A percentile compares a stretch with the other conserved stretches of the same genome.
phyloP scores from a whole-genome alignment of 257 asterid genomes.

The Ligustrum vulgare region DNA sequence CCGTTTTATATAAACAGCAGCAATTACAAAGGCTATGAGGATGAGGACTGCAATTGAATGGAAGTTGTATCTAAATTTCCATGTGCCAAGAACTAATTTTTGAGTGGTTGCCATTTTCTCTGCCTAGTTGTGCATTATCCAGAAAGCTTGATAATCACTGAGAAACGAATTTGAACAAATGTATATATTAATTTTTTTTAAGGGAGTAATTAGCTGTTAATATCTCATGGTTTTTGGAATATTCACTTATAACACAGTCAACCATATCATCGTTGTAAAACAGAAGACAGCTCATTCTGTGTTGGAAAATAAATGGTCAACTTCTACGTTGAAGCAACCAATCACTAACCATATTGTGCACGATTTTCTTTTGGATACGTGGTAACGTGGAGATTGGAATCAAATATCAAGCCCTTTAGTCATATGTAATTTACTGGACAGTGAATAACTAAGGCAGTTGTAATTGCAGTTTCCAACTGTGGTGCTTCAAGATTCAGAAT shows the following conservation, averaged over 20 bases:
- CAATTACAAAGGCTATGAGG: not conserved
- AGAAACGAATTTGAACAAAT: too few species aligned
- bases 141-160: not conserved
- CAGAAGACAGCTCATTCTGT: not conserved
- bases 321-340: too few species aligned
- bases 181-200: too few species aligned
- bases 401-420: too few species aligned
- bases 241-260: not conserved
- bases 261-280: not conserved
- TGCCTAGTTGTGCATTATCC: not conserved
- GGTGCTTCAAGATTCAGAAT: too few species aligned
- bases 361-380: not conserved
- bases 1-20: constrained; percentile 3
- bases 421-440: too few species aligned
- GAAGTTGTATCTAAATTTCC: not conserved
- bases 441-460: too few species aligned
- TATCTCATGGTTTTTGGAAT: not conserved
- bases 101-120: constrained; percentile 9
- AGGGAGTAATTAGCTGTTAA: not conserved
- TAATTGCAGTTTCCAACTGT: too few species aligned
- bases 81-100: not conserved
- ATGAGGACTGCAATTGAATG: constrained; percentile 13
- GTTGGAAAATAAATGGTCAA: not conserved
- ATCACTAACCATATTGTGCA: not conserved
- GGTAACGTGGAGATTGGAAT: not conserved